phyloP scores from a whole-genome alignment of 2,329 filamentous ascomycete genomes.

The Colletotrichum higginsianum region DNA sequence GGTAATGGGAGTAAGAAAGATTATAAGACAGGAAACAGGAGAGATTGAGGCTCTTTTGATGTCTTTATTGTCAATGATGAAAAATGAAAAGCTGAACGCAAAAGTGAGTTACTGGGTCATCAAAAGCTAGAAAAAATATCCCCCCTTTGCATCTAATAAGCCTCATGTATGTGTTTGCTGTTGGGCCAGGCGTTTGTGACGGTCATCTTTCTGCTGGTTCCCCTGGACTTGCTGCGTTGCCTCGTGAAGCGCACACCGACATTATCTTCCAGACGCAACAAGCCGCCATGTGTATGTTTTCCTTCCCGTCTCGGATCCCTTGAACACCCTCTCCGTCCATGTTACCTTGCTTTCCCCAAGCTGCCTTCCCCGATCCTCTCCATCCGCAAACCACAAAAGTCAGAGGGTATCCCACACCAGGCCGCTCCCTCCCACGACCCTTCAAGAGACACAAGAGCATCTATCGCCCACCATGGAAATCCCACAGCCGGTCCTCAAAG shows the following conservation, averaged over 20 bases:
- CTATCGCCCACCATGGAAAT: not conserved
- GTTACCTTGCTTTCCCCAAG: too few species aligned
- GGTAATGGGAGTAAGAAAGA: conserved; percentile 65
- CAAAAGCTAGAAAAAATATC: conserved; percentile 5
- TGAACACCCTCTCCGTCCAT: too few species aligned
- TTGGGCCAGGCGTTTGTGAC: too few species aligned
- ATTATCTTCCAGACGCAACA: not conserved
- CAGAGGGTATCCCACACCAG: not conserved
- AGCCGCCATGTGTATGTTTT: not conserved
- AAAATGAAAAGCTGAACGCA: conserved; percentile 23
- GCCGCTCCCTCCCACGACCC: too few species aligned
- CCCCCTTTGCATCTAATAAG: not conserved
- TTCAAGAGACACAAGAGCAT: too few species aligned
- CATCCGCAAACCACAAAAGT: too few species aligned
- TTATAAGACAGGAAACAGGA: not conserved
- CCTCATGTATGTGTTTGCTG: not conserved
- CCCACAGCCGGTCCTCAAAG: not conserved
- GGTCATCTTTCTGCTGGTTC: not conserved
- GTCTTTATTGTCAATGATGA: conserved; percentile 10
- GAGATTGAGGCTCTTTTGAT: not conserved
- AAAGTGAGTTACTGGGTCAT: not conserved
- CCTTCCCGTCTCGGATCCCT: not conserved
- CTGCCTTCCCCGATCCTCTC: too few species aligned
- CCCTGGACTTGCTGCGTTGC: not conserved
- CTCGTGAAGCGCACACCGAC: not conserved